Base-by-base conservation (phyloP, 148 eudicot genomes). In the Nepenthes gracilis region DNA sequence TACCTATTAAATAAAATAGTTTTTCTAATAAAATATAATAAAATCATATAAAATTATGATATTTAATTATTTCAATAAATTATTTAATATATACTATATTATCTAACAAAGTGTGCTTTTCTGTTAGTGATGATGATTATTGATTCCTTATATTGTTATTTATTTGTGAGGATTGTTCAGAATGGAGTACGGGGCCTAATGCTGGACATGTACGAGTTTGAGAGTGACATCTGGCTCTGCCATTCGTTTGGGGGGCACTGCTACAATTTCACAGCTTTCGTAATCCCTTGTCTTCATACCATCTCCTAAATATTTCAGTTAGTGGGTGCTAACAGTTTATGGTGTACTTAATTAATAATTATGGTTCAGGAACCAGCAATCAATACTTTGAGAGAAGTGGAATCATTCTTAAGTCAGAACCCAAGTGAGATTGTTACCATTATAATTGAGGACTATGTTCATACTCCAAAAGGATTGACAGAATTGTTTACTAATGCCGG, bases 401-500 rank as follows among this genome's bases (percentile, higher is more conserved):
- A 93, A 77, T 85, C 92, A 58, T 93, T 89, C 83, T 78, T 93
- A 75, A 81, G 75, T 32, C 59, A 72, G 48, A 84, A 84, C 59
- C 97, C 99, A 4, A 62, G 84, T 2, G 97, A 93, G 76, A 86
- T 93, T 33, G 83, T 93, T 54, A 93, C 99, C 52, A 86, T 89
- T 64, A 89, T 93, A 76, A 89, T 93, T n/a, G 99, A 93, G 81
- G 99, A 93, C 67, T 93, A 93, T 80, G 99, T 93, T 49, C 95
- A 84, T 69, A 47, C 84, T 2, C 91, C 99, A 5, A 89, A 89
- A 76, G 96, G 91, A 54, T 68, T 93, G 68, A 83, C 97, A n/a
- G 79, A 64, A 56, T 64, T 93, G 61, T 93, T 93, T 64, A 69
- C 82, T 35, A 79, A 78, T 72, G 92, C 91, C 36, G 99, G 97